Base-by-base conservation (phyloP, 139 green algal genomes). In the Picochlorum sp. region DNA sequence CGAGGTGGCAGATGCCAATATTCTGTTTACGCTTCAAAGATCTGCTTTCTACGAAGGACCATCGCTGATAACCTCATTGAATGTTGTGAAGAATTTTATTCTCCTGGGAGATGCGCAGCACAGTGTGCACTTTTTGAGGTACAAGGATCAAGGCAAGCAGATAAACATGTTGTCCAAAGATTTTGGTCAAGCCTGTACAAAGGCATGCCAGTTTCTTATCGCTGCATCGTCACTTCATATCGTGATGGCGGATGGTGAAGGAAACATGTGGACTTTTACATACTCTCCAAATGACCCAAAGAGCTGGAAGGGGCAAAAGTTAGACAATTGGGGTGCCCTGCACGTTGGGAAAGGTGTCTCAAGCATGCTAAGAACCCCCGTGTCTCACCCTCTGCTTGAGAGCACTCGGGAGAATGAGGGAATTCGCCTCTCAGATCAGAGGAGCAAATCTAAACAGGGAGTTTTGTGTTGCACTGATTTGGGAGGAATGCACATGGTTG, bases 81-180 rank as follows among this genome's bases (percentile, higher is more conserved):
- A 69, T 57, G 60, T 85, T 9, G 78, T 97, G 26, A 97, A 97
- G 72, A 87, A 89, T 64, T 97, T 85, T 66, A 59, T 95, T 37
- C 71, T 96, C 59, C 61, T 90, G 34, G 82, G 85, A 0, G 85
- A 96, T 57, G 70, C 80, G 13, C 65, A 74, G 14, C 80, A 89
- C 46, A 82, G 85, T 61, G 56, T 86, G 21, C 69, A 75, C 56
- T 96, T 96, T 61, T 56, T 96, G 47, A 49, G 77, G 2, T 95
- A 84, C 81, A 82, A 54, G 62, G 80, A 85, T 16, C 78, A 77
- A 59, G 68, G 54, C n/a, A 56, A 61, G 41, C 66, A 80, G 74
- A 70, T 88, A 52, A 58, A 37, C 23, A 67, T 82, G 41, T 71
- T 94, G 13, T 67, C 68, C 16, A 75, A 85, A 57, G 90, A 96